These are phyloP conservation scores for Apium graveolens DNA, from an alignment of 129 eudicot species.

Conservation along the genomic window DNA sequence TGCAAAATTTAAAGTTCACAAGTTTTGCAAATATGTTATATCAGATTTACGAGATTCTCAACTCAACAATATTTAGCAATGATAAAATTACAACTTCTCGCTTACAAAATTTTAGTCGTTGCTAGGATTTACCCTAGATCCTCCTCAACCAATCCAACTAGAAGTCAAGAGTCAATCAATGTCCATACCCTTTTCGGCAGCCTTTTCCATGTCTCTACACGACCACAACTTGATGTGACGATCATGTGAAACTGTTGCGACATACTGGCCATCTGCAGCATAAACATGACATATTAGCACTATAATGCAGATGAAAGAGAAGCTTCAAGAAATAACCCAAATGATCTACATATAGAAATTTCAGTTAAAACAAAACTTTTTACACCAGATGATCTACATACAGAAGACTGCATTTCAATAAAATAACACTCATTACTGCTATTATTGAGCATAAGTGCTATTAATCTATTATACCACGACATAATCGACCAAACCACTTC, in stretches of 20 bases:
- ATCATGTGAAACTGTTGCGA: slow-evolving; percentile 76
- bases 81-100: neutral
- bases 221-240: slow-evolving; percentile 77
- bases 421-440: neutral
- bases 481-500: neutral
- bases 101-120: neutral
- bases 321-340: neutral
- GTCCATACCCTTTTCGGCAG: slow-evolving; percentile 52
- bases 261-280: slow-evolving; percentile 66
- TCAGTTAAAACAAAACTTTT: neutral
- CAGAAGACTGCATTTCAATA: neutral
- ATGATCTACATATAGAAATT: neutral
- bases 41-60: neutral
- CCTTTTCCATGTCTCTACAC: slow-evolving; percentile 32
- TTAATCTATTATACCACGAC: neutral
- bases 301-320: neutral
- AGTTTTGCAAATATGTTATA: neutral
- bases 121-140: neutral
- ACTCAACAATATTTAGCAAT: neutral
- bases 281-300: neutral
- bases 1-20: neutral
- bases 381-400: neutral
- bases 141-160: neutral
- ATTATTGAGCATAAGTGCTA: neutral
- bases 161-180: slow-evolving; percentile 33